Base-by-base conservation (phyloP, 306 rosid species). In the Bauhinia variegata region DNA sequence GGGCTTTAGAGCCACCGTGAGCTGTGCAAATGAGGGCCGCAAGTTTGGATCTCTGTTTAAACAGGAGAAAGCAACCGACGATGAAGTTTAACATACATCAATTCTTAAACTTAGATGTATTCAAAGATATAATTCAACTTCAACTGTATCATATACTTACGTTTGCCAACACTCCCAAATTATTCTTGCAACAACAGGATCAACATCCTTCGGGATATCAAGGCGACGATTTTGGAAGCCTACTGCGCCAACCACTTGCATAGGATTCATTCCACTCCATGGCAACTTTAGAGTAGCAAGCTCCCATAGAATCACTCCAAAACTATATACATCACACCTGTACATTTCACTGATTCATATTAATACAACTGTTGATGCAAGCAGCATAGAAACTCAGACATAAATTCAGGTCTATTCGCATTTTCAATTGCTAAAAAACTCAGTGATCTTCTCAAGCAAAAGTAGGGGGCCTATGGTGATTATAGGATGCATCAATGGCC, bases 221-320 rank as follows among this genome's bases (percentile, higher is more conserved):
- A 95, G 97, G 52, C 96, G 86, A 38, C 95, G 99, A 71, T 86
- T 85, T 86, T 90, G 99, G 80, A 95, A 95, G 64, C 99, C 99
- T 30, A 95, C 99, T 5, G 97, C 99, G 31, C 99, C 99, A 43
- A 95, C 99, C 56, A 95, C 99, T 82, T 95, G 99, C 99, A 95
- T 95, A 7, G 99, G 99, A 78, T 95, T 90, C 99, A 95, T 95
- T 72, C 97, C 99, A 58, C 70, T 86, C 99, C 99, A 95, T 10
- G 99, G 99, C 86, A 85, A 74, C 75, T 83, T 88, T 37, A 86
- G 70, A 32, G 99, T 95, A 63, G 99, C 97, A 77, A 95, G 95
- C 88, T 95, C 99, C 97, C 97, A 95, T 60, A 95, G 83, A 69
- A 95, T 95, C 75, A 95, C 87, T 71, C 99, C 99, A 63, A 95